phyloP scores from a whole-genome alignment of 352 stramenopile genomes.

The Phytophthora pluvialis region DNA sequence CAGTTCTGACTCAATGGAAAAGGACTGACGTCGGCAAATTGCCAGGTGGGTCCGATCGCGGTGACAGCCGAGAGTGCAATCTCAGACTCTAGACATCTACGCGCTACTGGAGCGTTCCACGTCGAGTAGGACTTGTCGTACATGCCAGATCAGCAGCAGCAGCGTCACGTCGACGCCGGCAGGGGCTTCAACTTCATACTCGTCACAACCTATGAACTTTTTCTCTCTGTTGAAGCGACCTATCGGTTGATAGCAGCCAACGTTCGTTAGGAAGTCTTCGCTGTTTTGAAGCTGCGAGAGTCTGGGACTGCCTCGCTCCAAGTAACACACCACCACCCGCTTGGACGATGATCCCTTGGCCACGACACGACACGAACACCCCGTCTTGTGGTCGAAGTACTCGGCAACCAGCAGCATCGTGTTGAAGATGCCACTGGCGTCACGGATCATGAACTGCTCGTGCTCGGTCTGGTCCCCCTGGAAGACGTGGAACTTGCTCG shows the following conservation, averaged over 20 bases:
- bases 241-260: neutral
- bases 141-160: constrained; percentile 1
- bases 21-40: no score
- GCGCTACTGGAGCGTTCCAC: neutral
- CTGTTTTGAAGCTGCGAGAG: neutral
- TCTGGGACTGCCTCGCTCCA: neutral
- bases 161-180: neutral
- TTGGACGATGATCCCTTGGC: neutral
- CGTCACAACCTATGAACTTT: neutral
- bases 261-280: neutral
- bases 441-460: constrained; percentile 1
- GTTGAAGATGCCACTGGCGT: constrained; percentile 1
- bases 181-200: neutral
- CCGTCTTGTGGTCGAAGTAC: neutral
- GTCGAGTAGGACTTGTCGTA: neutral
- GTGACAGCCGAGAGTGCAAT: no score
- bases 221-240: neutral
- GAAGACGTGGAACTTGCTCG: constrained; percentile 5
- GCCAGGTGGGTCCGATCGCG: no score
- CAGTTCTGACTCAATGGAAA: no score
- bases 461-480: neutral
- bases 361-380: neutral
- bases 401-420: neutral
- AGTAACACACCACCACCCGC: constrained; percentile 1
- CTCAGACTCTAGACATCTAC: neutral